A percentile compares a stretch with the other conserved stretches of the same genome.
These are phyloP conservation scores for Lupinus albus DNA, from an alignment of 306 rosid species.

Conservation along the genomic window DNA sequence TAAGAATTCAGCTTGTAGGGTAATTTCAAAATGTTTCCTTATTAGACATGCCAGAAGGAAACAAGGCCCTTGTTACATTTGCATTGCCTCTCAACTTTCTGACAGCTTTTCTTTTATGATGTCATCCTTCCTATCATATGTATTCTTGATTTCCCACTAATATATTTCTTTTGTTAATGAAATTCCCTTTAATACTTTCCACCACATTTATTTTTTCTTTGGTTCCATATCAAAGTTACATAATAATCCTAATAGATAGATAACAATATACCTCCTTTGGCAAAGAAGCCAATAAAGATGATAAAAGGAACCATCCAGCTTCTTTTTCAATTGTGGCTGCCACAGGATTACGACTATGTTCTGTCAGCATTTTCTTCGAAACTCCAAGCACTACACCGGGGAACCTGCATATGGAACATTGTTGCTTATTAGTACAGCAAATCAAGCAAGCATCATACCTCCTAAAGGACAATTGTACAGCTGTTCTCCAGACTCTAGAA, in stretches of 20 bases:
- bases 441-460: conserved; percentile 30
- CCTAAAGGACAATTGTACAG: conserved; percentile 12
- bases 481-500: conserved; percentile 22
- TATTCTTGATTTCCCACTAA: background rate
- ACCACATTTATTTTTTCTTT: background rate
- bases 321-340: conserved; percentile 81
- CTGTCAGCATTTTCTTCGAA: conserved; percentile 82
- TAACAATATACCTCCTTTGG: conserved; percentile 74
- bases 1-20: background rate
- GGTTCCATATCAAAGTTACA: conserved; percentile 19
- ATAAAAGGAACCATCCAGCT: conserved; percentile 96
- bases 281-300: conserved; percentile 85
- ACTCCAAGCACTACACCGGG: conserved; percentile 85
- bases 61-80: background rate
- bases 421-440: conserved; percentile 26
- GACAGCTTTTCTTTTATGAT: background rate
- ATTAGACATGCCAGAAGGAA: background rate
- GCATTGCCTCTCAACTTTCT: background rate
- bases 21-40: background rate
- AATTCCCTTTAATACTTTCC: background rate
- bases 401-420: conserved; percentile 54
- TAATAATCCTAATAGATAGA: conserved; percentile 13
- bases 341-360: conserved; percentile 70
- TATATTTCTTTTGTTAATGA: background rate
- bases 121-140: background rate